Evolutionary conservation across 176 grass and related monocot species (phyloP), one percentile per base, ranked within the genome.

Genomic region (Oryza brachyantha): DNA sequence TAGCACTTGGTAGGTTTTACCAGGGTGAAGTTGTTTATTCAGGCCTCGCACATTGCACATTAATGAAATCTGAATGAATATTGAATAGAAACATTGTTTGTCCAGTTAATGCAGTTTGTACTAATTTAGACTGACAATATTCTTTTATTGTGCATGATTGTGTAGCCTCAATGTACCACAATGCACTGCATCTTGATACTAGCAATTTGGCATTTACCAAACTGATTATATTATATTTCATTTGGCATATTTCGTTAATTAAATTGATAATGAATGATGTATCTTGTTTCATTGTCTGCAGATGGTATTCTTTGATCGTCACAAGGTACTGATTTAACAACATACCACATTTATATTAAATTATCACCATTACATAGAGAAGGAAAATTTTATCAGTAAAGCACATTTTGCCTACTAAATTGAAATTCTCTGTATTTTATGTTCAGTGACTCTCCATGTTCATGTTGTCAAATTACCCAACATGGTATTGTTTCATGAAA

Each of bases 281-380:
- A 75, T 6, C 68, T 35, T 35, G 65, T 48, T 67, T 36, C 64
- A 0, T 38, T 34, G 89, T 82, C 75, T 90, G 70, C 89, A 97
- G 94, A 88, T 97, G 84, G 89, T 94, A 68, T 97, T 97, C 83
- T 97, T 97, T 55, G 94, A 97, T 82, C 91, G 85, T 43, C 77
- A 94, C 76, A 97, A 97, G 94, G 94, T 97, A 94, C 40, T 8
- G 37, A 58, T 64, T 29, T 64, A 70, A 34, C 19, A 52, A 24
- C 8, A 17, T 60, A 61, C 46, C 38, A 57, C 72, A 17, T 38
- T 73, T 26, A 8, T 73, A 81, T 22, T 87, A 32, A 41, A 16
- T 26, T 17, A 24, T 61, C 10, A 35, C 0, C 32, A 52, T 85
- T 80, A 65, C 4, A 41, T 40, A 63, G 41, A 61, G 7, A 19